Base-by-base conservation (phyloP, 2,329 filamentous ascomycete genomes). In the Zymoseptoria ardabiliae region DNA sequence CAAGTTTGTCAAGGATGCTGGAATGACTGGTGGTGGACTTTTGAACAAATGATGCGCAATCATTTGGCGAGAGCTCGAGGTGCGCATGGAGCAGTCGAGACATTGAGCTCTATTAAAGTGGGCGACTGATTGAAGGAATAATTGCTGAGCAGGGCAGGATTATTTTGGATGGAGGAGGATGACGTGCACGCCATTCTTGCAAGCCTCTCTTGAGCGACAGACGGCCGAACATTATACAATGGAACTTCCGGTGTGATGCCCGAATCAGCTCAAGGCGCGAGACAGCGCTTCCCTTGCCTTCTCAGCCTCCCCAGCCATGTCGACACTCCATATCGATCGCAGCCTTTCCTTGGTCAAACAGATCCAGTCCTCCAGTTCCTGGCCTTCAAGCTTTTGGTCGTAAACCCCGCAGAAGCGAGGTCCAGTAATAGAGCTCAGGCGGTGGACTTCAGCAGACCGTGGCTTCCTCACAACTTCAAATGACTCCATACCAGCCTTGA, bases 1-100 rank as follows among this genome's bases (percentile, higher is more conserved):
- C 8, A 79, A 83, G 64, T 85, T 86, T 73, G 79, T 87, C 57
- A 86, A 84, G 72, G 79, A 78, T 55, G 80, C 82, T 70, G 80
- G 61, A 9, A 50, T 41, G 20, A 50, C 53, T 35, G 58, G 61
- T 19, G 58, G 57, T 23, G 35, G 35, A 13, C 35, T 45, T 13
- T 45, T 45, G 35, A 45, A 13, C 11, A 45, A 45, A 13, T 45
- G 35, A 45, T 45, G 35, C 11, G 13, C 13, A 13, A 45, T 45
- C 17, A n/a, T n/a, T 45, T 28, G 25, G 25, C 25, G 25, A 28
- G 25, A 28, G 25, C 25, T 28, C 9, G 8, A 9, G 25, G 25
- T 28, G 8, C 9, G 9, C 25, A 28, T 28, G 25, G 25, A 28
- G 8, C 8, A 28, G 25, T 9, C 25, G 7, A 8, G 25, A 28